These are phyloP conservation scores for Eleusine indica DNA, from an alignment of 176 grass and related monocot species.

Conservation along the genomic window DNA sequence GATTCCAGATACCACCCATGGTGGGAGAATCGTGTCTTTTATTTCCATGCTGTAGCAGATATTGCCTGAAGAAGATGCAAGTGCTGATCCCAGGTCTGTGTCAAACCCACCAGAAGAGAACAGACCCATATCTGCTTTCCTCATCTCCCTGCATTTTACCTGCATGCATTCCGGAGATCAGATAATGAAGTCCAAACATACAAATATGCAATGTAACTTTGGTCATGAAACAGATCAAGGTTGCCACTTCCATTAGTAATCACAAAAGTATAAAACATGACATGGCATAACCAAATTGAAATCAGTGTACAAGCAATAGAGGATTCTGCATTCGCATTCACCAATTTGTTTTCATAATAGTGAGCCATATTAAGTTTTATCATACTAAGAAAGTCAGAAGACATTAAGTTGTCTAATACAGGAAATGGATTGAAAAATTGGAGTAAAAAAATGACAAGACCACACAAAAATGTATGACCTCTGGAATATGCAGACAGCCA, in stretches of 20 bases:
- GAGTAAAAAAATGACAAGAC: neutral
- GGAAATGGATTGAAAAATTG: neutral
- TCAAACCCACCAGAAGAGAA: conserved; percentile 36
- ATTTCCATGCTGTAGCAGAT: conserved; percentile 87
- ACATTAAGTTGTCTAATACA: neutral
- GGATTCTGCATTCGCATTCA: neutral
- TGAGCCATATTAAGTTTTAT: neutral
- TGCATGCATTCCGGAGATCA: conserved; percentile 30
- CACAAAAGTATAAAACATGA: neutral
- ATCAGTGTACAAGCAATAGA: neutral
- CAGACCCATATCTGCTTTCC: conserved; percentile 60
- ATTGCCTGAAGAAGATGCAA: conserved; percentile 34
- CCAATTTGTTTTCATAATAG: neutral
- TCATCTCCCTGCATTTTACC: conserved; percentile 92
- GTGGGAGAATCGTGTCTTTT: conserved; percentile 61
- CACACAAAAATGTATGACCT: conserved; percentile 49
- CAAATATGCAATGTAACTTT: neutral
- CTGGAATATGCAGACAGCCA: conserved; percentile 67
- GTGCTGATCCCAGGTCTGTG: conserved; percentile 28
- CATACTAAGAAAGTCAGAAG: neutral
- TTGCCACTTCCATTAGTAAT: neutral
- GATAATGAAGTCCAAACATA: neutral
- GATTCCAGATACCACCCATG: conserved; percentile 74
- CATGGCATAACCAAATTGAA: neutral
- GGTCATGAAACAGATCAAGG: neutral